These are phyloP conservation scores for Zygnema cylindricum DNA, from an alignment of 139 green algal species.

Conservation along the genomic window DNA sequence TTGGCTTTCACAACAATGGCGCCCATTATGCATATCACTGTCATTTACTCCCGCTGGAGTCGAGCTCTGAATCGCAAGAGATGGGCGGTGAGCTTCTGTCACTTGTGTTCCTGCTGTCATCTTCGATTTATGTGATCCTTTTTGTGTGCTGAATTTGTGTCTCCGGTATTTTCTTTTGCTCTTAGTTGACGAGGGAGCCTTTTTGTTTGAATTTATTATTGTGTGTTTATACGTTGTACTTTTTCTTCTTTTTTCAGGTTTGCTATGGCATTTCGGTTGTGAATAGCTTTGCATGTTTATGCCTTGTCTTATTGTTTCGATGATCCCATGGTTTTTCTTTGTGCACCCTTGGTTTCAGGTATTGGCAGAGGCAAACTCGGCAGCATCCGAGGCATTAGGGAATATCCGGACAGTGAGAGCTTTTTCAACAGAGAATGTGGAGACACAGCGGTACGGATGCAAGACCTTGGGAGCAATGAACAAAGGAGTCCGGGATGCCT, in stretches of 20 bases:
- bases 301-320: too few species aligned
- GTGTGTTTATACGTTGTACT: not conserved
- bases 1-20: constrained; percentile 69
- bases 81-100: constrained; percentile 33
- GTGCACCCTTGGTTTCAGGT: constrained; percentile 20
- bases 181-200: too few species aligned
- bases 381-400: constrained; percentile 64
- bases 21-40: constrained; percentile 66
- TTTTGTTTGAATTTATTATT: constrained; percentile 26
- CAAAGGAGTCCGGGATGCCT: constrained; percentile 61
- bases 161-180: too few species aligned
- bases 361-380: constrained; percentile 64
- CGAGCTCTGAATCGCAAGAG: constrained; percentile 62
- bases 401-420: constrained; percentile 69
- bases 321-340: too few species aligned
- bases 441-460: constrained; percentile 60
- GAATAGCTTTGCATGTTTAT: too few species aligned
- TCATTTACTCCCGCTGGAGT: constrained; percentile 64
- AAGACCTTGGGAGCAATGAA: constrained; percentile 62
- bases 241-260: constrained; percentile 23
- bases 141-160: not conserved
- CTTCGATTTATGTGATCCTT: not conserved
- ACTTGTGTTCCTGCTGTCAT: not conserved
- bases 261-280: too few species aligned
- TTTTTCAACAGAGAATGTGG: constrained; percentile 62